Evolutionary conservation across 331 rosid genomes (phyloP).

Genomic region (Acacia pycnantha): DNA sequence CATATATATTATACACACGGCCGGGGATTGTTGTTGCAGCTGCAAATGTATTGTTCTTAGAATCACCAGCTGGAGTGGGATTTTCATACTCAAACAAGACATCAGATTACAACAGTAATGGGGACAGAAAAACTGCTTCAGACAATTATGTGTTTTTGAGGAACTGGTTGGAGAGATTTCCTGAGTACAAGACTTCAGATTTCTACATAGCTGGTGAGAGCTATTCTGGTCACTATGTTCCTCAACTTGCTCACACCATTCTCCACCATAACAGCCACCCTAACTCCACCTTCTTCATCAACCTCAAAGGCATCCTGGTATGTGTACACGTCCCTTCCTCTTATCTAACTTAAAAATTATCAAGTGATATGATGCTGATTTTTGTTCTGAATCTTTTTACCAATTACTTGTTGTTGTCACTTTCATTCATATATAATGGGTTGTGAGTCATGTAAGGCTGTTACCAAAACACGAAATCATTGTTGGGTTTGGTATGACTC

Average conservation of each 20-base stretch:
- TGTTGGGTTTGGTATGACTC: neutral
- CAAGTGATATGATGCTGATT: too few relatives aligned
- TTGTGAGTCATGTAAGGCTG: neutral
- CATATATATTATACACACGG: too few relatives aligned
- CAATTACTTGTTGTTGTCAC: neutral
- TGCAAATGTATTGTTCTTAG: constrained; percentile 74
- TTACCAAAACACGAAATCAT: neutral
- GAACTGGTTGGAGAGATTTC: constrained; percentile 82
- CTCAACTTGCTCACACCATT: constrained; percentile 80
- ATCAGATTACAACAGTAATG: constrained; percentile 51
- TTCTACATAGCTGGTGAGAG: constrained; percentile 84
- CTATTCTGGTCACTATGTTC: constrained; percentile 84
- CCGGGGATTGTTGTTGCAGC: constrained; percentile 30
- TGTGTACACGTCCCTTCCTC: neutral
- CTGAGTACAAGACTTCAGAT: constrained; percentile 62
- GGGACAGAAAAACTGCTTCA: constrained; percentile 63
- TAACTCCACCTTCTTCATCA: constrained; percentile 43
- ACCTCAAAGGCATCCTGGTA: constrained; percentile 81
- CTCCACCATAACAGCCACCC: constrained; percentile 53
- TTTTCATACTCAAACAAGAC: constrained; percentile 77
- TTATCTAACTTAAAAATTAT: neutral
- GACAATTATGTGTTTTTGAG: constrained; percentile 64
- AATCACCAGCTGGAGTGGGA: constrained; percentile 87
- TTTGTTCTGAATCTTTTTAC: too few relatives aligned
- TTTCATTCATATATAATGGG: neutral